Conservation (phyloP, 495 filamentous ascomycete genomes). For the Hyaloscypha bicolor region DNA sequence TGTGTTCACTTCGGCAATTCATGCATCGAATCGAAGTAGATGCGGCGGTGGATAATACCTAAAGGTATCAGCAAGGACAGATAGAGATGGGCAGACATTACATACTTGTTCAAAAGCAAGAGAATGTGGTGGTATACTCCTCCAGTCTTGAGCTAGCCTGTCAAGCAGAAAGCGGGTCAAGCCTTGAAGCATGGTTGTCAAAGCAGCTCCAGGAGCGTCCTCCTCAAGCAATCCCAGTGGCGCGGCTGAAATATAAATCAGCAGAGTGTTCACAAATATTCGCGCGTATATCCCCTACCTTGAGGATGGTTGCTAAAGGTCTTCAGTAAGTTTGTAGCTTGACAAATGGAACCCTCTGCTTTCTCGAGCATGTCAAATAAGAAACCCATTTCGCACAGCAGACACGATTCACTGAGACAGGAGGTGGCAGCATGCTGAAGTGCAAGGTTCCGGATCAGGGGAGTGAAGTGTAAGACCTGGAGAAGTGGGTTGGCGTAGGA, state of each 20-base stretch:
- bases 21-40: conserved; percentile 71
- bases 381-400: conserved; percentile 94
- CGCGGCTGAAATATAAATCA: conserved; percentile 48
- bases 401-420: conserved; percentile 78
- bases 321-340: conserved; percentile 95
- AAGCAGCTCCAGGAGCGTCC: conserved; percentile 64
- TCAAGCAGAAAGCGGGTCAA: conserved; percentile 77
- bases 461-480: conserved; percentile 89
- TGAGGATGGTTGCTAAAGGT: conserved; percentile 79
- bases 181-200: conserved; percentile 75
- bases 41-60: conserved; percentile 56
- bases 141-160: conserved; percentile 70
- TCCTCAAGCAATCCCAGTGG: conserved; percentile 81
- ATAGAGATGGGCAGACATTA: background rate
- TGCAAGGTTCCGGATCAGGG: conserved; percentile 83
- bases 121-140: conserved; percentile 58
- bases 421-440: conserved; percentile 85
- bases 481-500: conserved; percentile 94
- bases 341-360: conserved; percentile 87
- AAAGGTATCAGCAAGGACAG: conserved; percentile 2
- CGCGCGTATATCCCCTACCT: conserved; percentile 39
- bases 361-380: conserved; percentile 98
- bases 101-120: conserved; percentile 58
- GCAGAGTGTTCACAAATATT: conserved; percentile 17
- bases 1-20: conserved; percentile 78